Evolutionary conservation across 495 filamentous ascomycete genomes (phyloP), one percentile per base, ranked within the genome.

Genomic region (Neohortaea acidophila): DNA sequence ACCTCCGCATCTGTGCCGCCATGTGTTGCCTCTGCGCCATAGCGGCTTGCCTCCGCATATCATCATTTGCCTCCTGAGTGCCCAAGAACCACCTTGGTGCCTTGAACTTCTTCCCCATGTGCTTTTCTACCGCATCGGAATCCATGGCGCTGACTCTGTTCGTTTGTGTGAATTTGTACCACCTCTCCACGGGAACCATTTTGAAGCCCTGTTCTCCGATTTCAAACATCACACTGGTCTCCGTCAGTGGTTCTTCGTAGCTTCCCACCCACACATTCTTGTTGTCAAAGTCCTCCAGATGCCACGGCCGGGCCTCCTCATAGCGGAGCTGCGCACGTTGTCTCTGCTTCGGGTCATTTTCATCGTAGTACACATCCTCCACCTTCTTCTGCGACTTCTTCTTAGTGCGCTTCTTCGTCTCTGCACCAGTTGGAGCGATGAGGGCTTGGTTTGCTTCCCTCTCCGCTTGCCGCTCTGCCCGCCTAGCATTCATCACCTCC

Each of bases 301-400:
- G 85, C 89, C 89, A 97, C 8, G 91, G 91, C 27, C 93, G 60
- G 6, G 83, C 80, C 52, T 97, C 89, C 55, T 97, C 91, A 47
- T 96, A 97, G 44, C 84, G 75, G 15, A 96, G 68, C 31, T 82
- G 73, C 9, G 73, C 69, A 36, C 73, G 69, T 40, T 82, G 84
- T 50, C 83, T 78, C 47, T 85, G 75, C 27, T 81, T 80, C 11
- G 81, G 79, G 6, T 73, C 73, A 47, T 73, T 69, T 27, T 76
- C 68, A 18, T 51, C 46, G 11, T 51, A 52, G 36, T 64, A 66
- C 9, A 72, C 67, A 42, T 70, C 69, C 17, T 71, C 68, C 0
- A 83, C 84, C 59, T 89, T 81, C 52, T 87, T 83, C 52, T 86
- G 80, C 51, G 72, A 75, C 24, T 74, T 66, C 42, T 60, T 59